phyloP scores from a whole-genome alignment of 2,329 filamentous ascomycete species.

The Exophiala bonariae region DNA sequence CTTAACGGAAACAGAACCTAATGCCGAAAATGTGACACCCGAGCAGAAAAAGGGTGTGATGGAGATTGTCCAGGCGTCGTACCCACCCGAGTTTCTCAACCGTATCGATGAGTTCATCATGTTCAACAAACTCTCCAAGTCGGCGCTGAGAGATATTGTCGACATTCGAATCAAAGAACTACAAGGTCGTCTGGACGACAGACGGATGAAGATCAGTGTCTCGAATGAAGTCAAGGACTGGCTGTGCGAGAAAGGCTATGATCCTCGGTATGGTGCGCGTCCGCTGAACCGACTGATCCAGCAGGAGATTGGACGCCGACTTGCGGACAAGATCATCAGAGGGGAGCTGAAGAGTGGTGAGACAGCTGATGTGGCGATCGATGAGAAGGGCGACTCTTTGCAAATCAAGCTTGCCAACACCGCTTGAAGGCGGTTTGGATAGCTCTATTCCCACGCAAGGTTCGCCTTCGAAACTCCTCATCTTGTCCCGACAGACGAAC shows the following conservation, averaged over 20 bases:
- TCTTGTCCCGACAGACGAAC: too few species aligned
- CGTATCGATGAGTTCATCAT: constrained; percentile 95
- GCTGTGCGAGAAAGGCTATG: constrained; percentile 87
- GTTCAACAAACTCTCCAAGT: constrained; percentile 80
- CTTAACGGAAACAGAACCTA: constrained; percentile 69
- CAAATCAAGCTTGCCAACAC: constrained; percentile 1
- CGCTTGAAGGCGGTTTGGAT: too few species aligned
- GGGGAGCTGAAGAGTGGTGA: constrained; percentile 78
- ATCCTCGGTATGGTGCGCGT: constrained; percentile 85
- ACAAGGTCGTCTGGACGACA: constrained; percentile 78
- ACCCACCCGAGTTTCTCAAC: constrained; percentile 95
- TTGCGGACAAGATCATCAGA: constrained; percentile 89
- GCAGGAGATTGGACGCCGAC: constrained; percentile 81
- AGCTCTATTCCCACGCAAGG: neutral
- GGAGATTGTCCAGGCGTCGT: constrained; percentile 73
- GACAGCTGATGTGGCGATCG: constrained; percentile 61
- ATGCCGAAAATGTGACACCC: constrained; percentile 68
- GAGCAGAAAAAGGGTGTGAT: constrained; percentile 78
- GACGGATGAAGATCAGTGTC: constrained; percentile 75
- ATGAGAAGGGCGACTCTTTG: constrained; percentile 8
- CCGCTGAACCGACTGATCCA: constrained; percentile 89
- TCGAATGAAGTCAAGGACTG: constrained; percentile 73
- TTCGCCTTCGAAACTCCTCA: too few species aligned
- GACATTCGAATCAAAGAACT: constrained; percentile 87
- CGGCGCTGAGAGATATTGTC: constrained; percentile 85